Base-by-base conservation (phyloP, 2,329 filamentous ascomycete genomes). In the Fusarium sacchari region DNA sequence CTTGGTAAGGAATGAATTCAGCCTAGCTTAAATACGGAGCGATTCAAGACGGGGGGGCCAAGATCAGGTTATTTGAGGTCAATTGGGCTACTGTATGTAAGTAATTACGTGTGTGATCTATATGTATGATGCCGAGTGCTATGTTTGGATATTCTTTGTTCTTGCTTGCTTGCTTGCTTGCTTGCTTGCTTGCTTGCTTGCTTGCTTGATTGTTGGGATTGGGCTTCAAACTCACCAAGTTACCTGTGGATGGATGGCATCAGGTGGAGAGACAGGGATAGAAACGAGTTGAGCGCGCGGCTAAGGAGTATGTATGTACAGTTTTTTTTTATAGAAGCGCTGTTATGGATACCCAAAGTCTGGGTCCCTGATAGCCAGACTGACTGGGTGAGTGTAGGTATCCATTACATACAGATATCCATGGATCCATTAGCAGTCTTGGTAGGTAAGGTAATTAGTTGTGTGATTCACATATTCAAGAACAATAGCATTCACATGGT, bases 1-100 rank as follows among this genome's bases (percentile, higher is more conserved):
- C 66, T 73, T 64, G 26, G 53, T 44, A 47, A 60, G 71, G 71
- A 73, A 73, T 73, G 71, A 24, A 57, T 44, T 42, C 66, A 60
- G 58, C 62, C 67, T 36, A 50, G 49, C 52, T 55, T 44, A n/a
- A 42, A 32, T 22, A 66, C 62, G 47, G 47, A 30, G 20, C 42
- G 40, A 63, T 30, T 40, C 52, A 42, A 49, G 64, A 34, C 24
- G 34, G 40, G 18, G 22, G 34, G n/a, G 24, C 57, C 30, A 56
- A 18, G 24, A n/a, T 62, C 46, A 24, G 28, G 34, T 28, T 42
- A 32, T 22, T 26, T 32, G 26, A 17, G n/a, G 32, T 36, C 17
- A 36, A 40, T 17, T 53, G 36, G 44, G 50, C 15, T 57, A 37
- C n/a, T 22, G n/a, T 44, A 32, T 32, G 32, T 32, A 44, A 18